A percentile compares a stretch with the other conserved stretches of the same genome.
Evolutionary conservation across 1,139 yeast genomes (phyloP).

Genomic region (Kodamaea anthophila): DNA sequence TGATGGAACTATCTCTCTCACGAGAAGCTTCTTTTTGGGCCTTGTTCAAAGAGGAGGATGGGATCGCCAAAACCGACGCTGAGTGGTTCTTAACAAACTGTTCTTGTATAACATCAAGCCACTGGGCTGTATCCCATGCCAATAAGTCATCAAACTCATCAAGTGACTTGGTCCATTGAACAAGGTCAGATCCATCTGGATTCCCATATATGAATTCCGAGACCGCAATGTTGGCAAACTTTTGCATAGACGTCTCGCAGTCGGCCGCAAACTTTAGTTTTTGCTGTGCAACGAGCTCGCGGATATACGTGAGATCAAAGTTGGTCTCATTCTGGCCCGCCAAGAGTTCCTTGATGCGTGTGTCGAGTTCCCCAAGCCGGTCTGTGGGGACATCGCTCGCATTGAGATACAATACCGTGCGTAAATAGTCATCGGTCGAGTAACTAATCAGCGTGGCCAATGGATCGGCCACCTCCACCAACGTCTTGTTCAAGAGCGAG

Average conservation of each 20-base stretch:
- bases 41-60: constrained; percentile 62
- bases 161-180: constrained; percentile 47
- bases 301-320: constrained; percentile 61
- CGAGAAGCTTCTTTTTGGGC: constrained; percentile 46
- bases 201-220: constrained; percentile 78
- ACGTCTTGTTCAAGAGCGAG: constrained; percentile 56
- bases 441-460: constrained; percentile 67
- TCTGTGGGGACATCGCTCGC: constrained; percentile 76
- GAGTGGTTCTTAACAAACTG: constrained; percentile 61
- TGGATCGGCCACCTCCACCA: constrained; percentile 82
- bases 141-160: constrained; percentile 54
- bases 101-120: constrained; percentile 53
- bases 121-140: constrained; percentile 59
- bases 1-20: constrained; percentile 43
- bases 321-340: constrained; percentile 41
- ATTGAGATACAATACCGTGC: constrained; percentile 52
- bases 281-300: constrained; percentile 60
- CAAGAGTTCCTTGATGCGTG: constrained; percentile 46
- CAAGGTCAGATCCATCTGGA: constrained; percentile 51
- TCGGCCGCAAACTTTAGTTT: constrained; percentile 56
- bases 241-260: constrained; percentile 61
- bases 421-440: constrained; percentile 64
- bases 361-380: constrained; percentile 47
- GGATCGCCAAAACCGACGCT: constrained; percentile 69
- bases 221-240: constrained; percentile 63